Percentiles rank a stretch among this genome's conserved stretches.
Conservation (phyloP, 768 basidiomycete genomes). For the Boletus barrowsii region DNA sequence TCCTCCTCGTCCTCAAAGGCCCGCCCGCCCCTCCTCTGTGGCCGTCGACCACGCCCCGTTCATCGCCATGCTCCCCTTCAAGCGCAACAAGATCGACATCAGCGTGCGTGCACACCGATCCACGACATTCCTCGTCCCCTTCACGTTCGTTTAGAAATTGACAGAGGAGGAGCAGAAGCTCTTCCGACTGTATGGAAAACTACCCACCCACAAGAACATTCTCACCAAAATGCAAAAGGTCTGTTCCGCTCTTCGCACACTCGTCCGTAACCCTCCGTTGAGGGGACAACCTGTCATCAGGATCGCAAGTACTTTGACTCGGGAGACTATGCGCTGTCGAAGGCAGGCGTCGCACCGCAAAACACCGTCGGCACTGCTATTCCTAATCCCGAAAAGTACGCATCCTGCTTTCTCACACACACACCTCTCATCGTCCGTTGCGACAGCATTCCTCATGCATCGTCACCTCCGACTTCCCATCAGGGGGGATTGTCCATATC, state of each 20-base stretch:
- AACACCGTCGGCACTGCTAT: conserved; percentile 92
- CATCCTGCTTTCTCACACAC: conserved; percentile 1
- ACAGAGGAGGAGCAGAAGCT: conserved; percentile 90
- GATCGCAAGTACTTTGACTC: conserved; percentile 99
- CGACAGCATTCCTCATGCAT: conserved; percentile 85
- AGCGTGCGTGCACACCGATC: conserved; percentile 54
- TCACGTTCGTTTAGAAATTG: conserved; percentile 53
- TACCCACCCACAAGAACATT: conserved; percentile 90
- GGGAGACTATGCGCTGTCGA: conserved; percentile 96
- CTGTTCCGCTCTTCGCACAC: conserved; percentile 13
- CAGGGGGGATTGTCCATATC: conserved; percentile 64
- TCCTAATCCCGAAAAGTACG: conserved; percentile 96
- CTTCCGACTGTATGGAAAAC: conserved; percentile 91
- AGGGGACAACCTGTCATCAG: conserved; percentile 39
- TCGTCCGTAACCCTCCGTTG: conserved; percentile 2
- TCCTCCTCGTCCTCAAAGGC: conserved; percentile 8
- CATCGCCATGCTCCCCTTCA: conserved; percentile 63
- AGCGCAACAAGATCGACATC: conserved; percentile 92
- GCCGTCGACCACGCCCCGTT: conserved; percentile 12
- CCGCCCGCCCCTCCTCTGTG: conserved; percentile 27
- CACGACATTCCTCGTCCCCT: neutral
- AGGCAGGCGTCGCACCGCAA: conserved; percentile 89
- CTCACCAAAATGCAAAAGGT: conserved; percentile 97
- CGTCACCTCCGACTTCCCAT: conserved; percentile 57
- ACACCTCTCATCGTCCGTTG: neutral